Evolutionary conservation across 495 filamentous ascomycete species (phyloP).

Genomic region (Xylaria curta): DNA sequence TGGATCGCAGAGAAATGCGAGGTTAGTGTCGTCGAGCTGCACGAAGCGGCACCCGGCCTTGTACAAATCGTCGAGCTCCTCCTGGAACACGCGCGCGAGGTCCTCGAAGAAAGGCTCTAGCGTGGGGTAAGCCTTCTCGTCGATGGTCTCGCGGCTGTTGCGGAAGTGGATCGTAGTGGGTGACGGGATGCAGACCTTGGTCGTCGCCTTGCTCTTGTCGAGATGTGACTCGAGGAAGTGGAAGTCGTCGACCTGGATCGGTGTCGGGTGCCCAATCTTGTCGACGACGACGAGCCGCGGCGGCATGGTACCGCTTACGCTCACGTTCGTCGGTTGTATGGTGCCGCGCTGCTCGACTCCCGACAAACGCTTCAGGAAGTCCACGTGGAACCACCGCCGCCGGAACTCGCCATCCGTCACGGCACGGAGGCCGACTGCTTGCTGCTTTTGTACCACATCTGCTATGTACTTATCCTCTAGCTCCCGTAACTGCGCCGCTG

Average conservation of each 20-base stretch:
- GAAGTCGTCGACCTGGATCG: conserved; percentile 66
- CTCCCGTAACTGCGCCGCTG: conserved; percentile 48
- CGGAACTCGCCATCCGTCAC: conserved; percentile 78
- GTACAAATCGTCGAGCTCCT: conserved; percentile 66
- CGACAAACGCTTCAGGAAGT: conserved; percentile 52
- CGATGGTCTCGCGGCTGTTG: conserved; percentile 64
- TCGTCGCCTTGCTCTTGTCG: conserved; percentile 55
- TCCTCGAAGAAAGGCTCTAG: conserved; percentile 68
- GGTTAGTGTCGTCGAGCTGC: conserved; percentile 70
- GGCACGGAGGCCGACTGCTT: conserved; percentile 65
- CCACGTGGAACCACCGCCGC: conserved; percentile 57
- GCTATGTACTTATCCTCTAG: conserved; percentile 73
- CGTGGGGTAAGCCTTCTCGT: conserved; percentile 59
- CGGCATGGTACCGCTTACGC: conserved; percentile 50
- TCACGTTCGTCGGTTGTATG: conserved; percentile 51
- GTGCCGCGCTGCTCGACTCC: conserved; percentile 52
- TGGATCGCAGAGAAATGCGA: conserved; percentile 71
- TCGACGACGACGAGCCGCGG: conserved; percentile 53
- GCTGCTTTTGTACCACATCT: conserved; percentile 63
- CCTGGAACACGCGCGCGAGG: conserved; percentile 65
- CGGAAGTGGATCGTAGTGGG: conserved; percentile 74
- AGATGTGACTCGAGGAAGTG: conserved; percentile 60
- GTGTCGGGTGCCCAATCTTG: conserved; percentile 51
- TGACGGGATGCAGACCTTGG: conserved; percentile 69
- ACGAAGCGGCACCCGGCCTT: conserved; percentile 67